Base-by-base conservation (phyloP, 495 filamentous ascomycete species). In the Cudoniella acicularis region DNA sequence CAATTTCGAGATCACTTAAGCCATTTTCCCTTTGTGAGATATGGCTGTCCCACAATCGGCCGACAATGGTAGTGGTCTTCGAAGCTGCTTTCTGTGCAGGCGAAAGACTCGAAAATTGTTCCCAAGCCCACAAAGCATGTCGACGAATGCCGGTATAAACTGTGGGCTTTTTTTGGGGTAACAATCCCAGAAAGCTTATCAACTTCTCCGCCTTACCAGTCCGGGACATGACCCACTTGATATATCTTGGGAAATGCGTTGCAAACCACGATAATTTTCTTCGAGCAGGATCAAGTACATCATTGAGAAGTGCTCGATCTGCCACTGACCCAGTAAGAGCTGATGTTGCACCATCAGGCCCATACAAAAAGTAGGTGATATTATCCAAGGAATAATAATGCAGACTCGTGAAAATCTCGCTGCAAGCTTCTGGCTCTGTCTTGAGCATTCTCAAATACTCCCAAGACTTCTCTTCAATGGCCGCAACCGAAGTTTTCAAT, bases 321-420 rank as follows among this genome's bases (percentile, higher is more conserved):
- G 40, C 25, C 1, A 46, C 18, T 0, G 49, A 24, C 0, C 68
- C 65, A 2, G 55, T 55, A 3, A 73, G 48, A 43, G 64, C 64
- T 18, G 63, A 27, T 0, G 73, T 72, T 2, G 52, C 63, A 0
- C 68, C 66, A 30, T 56, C 46, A 13, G 43, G 24, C 8, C 73
- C 73, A 24, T 72, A 75, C 10, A 73, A 49, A 41, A 73, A 72
- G 1, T 64, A 25, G 8, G 75, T 75, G 30, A 78, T 75, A 25
- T 49, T 72, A 52, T 78, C 74, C 20, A 78, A 56, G 25, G 71
- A 70, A 48, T 72, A 78, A 50, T 68, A 77, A 48, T 78, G 74
- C 22, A 78, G 56, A n/a, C 56, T 71, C 0, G 49, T 41, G 48
- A 76, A 73, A 1, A 72, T 70, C 36, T 77, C 73, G 1, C 54